Evolutionary conservation across 208 protist species (phyloP).

Genomic region (Angomonas ambiguus): DNA sequence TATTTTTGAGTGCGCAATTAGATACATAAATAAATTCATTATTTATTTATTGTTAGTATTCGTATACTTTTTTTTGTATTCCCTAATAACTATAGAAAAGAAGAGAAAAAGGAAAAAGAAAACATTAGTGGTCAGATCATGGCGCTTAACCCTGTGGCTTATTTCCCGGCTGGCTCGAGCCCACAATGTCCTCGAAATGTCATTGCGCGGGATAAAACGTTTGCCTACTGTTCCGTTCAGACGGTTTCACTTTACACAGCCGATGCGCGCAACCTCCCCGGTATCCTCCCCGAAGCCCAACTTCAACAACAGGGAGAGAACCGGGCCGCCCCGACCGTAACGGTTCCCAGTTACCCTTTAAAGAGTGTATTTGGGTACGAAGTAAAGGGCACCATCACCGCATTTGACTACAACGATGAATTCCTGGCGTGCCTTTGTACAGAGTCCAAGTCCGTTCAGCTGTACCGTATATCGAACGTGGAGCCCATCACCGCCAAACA

Average conservation of each 20-base stretch:
- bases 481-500: conserved; percentile 50
- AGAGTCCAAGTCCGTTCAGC: conserved; percentile 28
- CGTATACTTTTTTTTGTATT: no score
- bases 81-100: no score
- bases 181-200: conserved; percentile 49
- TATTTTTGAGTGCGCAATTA: no score
- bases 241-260: conserved; percentile 56
- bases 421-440: conserved; percentile 59
- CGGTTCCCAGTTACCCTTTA: conserved; percentile 43
- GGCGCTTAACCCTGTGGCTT: conserved; percentile 63
- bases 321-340: conserved; percentile 17
- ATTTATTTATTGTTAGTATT: neutral
- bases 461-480: conserved; percentile 54
- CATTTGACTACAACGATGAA: conserved; percentile 83
- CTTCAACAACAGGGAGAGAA: conserved; percentile 19
- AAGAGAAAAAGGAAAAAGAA: conserved; percentile 4
- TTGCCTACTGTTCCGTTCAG: conserved; percentile 55
- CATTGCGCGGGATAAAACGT: conserved; percentile 38
- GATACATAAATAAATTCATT: no score
- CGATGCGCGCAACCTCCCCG: conserved; percentile 21
- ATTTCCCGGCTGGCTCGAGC: conserved; percentile 65
- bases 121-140: conserved; percentile 17
- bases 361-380: conserved; percentile 48
- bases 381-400: conserved; percentile 33
- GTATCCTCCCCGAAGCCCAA: neutral